Percentiles rank a stretch among this genome's conserved stretches.
phyloP scores from a whole-genome alignment of 352 stramenopile genomes.

The Phytopythium aichiense region DNA sequence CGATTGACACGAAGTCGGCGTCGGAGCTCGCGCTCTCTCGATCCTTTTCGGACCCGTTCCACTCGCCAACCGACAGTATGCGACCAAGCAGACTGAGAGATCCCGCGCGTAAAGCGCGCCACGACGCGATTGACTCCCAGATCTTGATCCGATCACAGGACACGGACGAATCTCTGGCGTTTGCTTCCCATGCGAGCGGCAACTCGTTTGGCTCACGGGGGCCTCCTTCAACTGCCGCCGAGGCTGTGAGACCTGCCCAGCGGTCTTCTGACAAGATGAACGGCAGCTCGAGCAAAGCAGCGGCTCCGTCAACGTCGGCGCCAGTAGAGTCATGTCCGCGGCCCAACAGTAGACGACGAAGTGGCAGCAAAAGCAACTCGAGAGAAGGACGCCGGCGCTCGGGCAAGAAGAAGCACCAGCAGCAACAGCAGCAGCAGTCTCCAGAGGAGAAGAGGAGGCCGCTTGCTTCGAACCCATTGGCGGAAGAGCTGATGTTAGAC shows the following conservation, averaged over 20 bases:
- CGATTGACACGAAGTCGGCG: slow-evolving; percentile 10
- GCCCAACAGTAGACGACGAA: not conserved
- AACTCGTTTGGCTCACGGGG: not conserved
- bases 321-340: not conserved
- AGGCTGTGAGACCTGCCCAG: not conserved
- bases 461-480: slow-evolving; percentile 3
- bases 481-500: slow-evolving; percentile 21
- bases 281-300: not conserved
- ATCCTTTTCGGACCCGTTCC: slow-evolving; percentile 63
- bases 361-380: slow-evolving; percentile 4
- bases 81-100: slow-evolving; percentile 27
- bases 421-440: not conserved
- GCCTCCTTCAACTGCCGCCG: too few species aligned
- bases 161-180: slow-evolving; percentile 15
- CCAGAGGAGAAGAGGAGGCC: not conserved
- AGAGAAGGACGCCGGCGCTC: slow-evolving; percentile 1
- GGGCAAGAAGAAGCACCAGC: not conserved
- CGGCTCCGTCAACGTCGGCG: slow-evolving; percentile 2
- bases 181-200: not conserved
- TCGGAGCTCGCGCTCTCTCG: slow-evolving; percentile 34
- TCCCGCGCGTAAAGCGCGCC: slow-evolving; percentile 16
- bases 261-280: not conserved
- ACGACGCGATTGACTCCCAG: slow-evolving; percentile 33
- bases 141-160: slow-evolving; percentile 52
- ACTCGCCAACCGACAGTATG: slow-evolving; percentile 37